Evolutionary conservation across 2,329 filamentous ascomycete species (phyloP).

Genomic region (Cercospora sesami): DNA sequence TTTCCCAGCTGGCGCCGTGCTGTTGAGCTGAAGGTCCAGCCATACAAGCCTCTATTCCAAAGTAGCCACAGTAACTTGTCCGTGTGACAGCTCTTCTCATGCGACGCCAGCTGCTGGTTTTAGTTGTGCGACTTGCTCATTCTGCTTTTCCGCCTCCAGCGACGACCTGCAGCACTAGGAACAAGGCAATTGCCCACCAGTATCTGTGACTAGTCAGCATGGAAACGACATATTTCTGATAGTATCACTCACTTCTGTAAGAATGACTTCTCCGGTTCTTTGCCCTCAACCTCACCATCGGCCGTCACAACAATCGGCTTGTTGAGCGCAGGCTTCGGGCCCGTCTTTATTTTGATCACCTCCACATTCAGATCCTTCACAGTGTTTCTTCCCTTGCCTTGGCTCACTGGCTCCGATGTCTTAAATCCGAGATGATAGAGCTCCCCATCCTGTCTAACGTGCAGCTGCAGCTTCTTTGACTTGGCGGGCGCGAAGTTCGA

Average conservation of each 20-base stretch:
- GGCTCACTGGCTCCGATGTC: slow-evolving; percentile 33
- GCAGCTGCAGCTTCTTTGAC: slow-evolving; percentile 47
- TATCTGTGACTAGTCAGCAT: slow-evolving; percentile 43
- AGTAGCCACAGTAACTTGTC: background rate
- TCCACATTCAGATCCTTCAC: slow-evolving; percentile 46
- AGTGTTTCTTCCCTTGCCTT: slow-evolving; percentile 21
- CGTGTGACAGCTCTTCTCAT: too few species aligned
- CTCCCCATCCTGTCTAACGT: slow-evolving; percentile 46
- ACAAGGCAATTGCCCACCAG: slow-evolving; percentile 53
- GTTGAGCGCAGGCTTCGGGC: slow-evolving; percentile 49
- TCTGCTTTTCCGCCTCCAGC: slow-evolving; percentile 37
- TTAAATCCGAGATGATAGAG: slow-evolving; percentile 50
- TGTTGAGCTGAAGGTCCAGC: background rate
- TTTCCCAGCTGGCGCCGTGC: background rate
- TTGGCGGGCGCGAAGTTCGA: slow-evolving; percentile 45
- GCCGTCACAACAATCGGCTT: slow-evolving; percentile 59
- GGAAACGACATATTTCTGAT: background rate
- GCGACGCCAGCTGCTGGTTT: background rate
- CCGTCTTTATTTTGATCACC: slow-evolving; percentile 42
- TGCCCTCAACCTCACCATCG: slow-evolving; percentile 52
- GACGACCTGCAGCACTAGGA: slow-evolving; percentile 50
- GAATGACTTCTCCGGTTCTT: slow-evolving; percentile 52
- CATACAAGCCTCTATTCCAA: background rate
- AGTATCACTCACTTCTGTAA: slow-evolving; percentile 50
- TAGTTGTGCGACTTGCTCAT: background rate